phyloP scores from a whole-genome alignment of 495 filamentous ascomycete genomes.

The Xylaria grammica region DNA sequence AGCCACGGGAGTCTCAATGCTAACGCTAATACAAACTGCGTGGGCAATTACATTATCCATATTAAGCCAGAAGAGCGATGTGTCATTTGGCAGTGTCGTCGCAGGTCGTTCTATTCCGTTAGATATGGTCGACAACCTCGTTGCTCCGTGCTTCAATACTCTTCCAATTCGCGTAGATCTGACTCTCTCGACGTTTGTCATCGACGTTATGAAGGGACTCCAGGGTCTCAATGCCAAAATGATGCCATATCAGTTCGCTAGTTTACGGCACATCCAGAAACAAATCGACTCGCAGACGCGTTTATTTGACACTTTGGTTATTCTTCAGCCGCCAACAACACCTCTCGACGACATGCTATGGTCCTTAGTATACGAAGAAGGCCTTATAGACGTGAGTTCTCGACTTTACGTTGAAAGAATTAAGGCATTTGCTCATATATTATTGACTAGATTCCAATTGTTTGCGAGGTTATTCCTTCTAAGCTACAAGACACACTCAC shows the following conservation, averaged over 20 bases:
- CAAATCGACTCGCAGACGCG: constrained; percentile 37
- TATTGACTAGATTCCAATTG: constrained; percentile 59
- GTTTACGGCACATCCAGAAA: constrained; percentile 67
- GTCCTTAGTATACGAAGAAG: constrained; percentile 68
- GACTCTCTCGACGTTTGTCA: constrained; percentile 45
- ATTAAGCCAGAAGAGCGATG: constrained; percentile 57
- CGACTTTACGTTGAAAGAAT: not conserved
- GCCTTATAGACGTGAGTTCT: constrained; percentile 72
- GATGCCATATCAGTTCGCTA: constrained; percentile 69
- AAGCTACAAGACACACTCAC: constrained; percentile 46
- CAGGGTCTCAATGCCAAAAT: constrained; percentile 62
- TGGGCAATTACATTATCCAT: constrained; percentile 67
- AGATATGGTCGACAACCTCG: constrained; percentile 68
- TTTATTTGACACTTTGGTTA: constrained; percentile 78
- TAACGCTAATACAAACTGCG: constrained; percentile 68
- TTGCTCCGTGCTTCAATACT: constrained; percentile 90
- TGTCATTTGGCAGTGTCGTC: constrained; percentile 85
- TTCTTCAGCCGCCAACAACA: constrained; percentile 65
- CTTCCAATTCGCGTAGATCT: constrained; percentile 72
- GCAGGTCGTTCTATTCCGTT: constrained; percentile 71
- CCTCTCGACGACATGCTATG: constrained; percentile 65
- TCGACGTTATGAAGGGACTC: constrained; percentile 58
- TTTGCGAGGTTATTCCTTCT: constrained; percentile 68
- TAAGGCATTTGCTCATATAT: constrained; percentile 21
- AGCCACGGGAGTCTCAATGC: constrained; percentile 60